Percentiles rank a stretch among this genome's conserved stretches.
These are phyloP conservation scores for Rosa chinensis DNA, from an alignment of 306 rosid genomes.

Conservation along the genomic window DNA sequence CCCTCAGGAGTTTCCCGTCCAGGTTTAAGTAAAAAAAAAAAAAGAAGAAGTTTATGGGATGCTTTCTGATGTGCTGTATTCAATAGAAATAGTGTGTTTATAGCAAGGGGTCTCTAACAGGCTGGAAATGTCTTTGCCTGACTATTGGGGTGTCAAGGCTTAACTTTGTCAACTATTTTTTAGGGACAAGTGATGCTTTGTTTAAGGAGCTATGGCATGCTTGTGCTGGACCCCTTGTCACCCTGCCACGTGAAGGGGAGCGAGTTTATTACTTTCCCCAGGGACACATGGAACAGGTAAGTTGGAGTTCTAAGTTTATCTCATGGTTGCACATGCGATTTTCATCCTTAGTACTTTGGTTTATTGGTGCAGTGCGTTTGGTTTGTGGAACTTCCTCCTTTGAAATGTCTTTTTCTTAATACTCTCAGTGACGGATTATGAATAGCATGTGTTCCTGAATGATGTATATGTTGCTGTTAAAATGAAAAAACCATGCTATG, in stretches of 20 bases:
- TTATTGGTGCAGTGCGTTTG: not conserved
- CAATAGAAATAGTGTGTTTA: not conserved
- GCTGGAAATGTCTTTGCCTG: not conserved
- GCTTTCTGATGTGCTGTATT: not conserved
- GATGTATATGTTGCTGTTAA: not conserved
- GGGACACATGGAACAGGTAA: constrained; percentile 99
- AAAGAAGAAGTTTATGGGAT: not conserved
- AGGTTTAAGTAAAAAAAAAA: constrained; percentile 38
- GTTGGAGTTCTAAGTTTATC: not conserved
- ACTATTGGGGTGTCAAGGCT: not conserved
- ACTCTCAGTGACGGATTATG: not conserved
- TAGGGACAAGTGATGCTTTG: constrained; percentile 68
- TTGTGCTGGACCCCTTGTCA: constrained; percentile 99
- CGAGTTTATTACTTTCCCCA: constrained; percentile 95
- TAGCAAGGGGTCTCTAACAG: not conserved
- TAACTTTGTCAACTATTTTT: constrained; percentile 23
- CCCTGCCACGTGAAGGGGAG: constrained; percentile 87
- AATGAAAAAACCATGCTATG: not conserved
- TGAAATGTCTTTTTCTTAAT: not conserved
- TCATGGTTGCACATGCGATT: not conserved
- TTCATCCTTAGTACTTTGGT: not conserved
- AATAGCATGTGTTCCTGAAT: not conserved
- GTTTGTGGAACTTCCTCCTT: not conserved
- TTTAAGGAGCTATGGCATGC: constrained; percentile 98
- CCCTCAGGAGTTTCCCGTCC: constrained; percentile 37